A percentile compares a stretch with the other conserved stretches of the same genome.
These are phyloP conservation scores for Cubamyces lactineus DNA, from an alignment of 768 basidiomycete species.

Conservation along the genomic window DNA sequence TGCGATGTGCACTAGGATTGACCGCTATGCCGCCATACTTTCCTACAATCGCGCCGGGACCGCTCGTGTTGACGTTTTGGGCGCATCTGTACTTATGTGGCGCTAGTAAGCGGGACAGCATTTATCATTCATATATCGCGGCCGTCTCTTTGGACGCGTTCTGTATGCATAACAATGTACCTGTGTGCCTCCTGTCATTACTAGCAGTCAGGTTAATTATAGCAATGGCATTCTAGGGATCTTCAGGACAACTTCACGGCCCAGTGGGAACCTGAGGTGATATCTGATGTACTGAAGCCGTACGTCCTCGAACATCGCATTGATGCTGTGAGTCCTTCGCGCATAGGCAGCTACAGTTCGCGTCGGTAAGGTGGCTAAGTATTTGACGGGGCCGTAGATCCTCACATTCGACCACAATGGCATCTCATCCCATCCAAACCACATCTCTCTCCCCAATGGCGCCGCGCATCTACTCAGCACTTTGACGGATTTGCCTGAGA, in stretches of 20 bases:
- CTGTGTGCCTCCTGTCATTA: too few species aligned
- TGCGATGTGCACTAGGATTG: too few species aligned
- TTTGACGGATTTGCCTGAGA: slow-evolving; percentile 20
- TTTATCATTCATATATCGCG: too few species aligned
- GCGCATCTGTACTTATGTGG: too few species aligned
- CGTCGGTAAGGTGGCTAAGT: not conserved
- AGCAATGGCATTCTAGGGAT: slow-evolving; percentile 42
- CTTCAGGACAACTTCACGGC: slow-evolving; percentile 76
- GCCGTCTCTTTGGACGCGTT: too few species aligned
- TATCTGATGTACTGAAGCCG: slow-evolving; percentile 59
- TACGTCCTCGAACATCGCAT: slow-evolving; percentile 65
- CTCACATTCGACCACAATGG: slow-evolving; percentile 83
- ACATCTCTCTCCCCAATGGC: slow-evolving; percentile 68
- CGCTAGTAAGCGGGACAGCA: too few species aligned
- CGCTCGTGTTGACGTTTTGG: too few species aligned
- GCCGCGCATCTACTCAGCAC: slow-evolving; percentile 46
- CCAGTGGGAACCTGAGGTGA: slow-evolving; percentile 61
- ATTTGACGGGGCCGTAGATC: slow-evolving; percentile 51
- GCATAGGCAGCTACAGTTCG: not conserved
- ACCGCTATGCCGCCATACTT: too few species aligned
- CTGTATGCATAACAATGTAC: too few species aligned
- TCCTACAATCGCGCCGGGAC: too few species aligned
- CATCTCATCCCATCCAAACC: slow-evolving; percentile 87
- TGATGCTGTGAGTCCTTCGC: slow-evolving; percentile 49
- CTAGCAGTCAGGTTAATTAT: too few species aligned